These are phyloP conservation scores for Aquilaria agallochum DNA, from an alignment of 441 rosid species.

Conservation along the genomic window DNA sequence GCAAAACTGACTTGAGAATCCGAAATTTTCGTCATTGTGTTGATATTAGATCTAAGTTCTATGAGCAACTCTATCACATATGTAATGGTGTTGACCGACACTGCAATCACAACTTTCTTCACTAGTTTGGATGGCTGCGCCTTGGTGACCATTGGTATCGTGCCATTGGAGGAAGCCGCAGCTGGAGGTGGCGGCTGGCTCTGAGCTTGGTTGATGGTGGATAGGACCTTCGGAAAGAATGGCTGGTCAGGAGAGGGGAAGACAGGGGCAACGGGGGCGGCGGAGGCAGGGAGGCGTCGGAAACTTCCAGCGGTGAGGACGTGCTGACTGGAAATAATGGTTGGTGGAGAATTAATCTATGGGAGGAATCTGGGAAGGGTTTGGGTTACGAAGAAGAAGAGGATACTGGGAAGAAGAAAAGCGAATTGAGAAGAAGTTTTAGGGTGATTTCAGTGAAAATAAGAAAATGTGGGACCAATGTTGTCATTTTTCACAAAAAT, in stretches of 20 bases:
- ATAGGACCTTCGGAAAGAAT: constrained; percentile 84
- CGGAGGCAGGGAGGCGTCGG: constrained; percentile 40
- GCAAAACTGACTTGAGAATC: no score
- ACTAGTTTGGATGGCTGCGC: constrained; percentile 69
- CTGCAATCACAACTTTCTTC: constrained; percentile 76
- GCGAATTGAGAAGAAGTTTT: no score
- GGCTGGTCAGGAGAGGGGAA: constrained; percentile 70
- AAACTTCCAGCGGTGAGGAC: constrained; percentile 54
- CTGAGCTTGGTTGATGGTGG: constrained; percentile 47
- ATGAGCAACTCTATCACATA: no score
- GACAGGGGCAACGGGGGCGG: constrained; percentile 24
- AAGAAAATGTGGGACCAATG: no score
- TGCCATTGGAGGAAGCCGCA: constrained; percentile 44
- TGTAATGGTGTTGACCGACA: constrained; percentile 90
- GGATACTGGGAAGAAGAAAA: no score
- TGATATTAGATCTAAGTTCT: no score
- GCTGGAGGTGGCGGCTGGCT: constrained; percentile 38
- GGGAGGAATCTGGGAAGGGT: constrained; percentile 9
- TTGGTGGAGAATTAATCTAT: constrained; percentile 78
- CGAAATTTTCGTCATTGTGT: no score
- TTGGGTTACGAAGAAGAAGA: no score
- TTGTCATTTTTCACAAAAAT: no score
- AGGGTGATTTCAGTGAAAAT: no score
- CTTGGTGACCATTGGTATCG: constrained; percentile 59
- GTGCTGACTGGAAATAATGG: constrained; percentile 72